Evolutionary conservation across 257 asterid genomes (phyloP).

Genomic region (Knoxia roxburghii): DNA sequence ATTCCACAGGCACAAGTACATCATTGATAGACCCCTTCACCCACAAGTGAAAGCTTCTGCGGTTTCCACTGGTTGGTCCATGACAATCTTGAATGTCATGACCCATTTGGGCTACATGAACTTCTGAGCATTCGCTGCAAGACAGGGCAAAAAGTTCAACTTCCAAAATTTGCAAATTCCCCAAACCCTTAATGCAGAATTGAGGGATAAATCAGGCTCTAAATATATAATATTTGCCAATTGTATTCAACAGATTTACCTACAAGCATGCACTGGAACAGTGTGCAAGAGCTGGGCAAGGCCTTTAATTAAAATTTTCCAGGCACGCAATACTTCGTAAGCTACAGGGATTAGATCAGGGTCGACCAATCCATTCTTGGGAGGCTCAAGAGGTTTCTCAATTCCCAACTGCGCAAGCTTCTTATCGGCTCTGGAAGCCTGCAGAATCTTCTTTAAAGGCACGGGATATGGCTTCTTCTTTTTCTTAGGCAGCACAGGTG

Average conservation of each 20-base stretch:
- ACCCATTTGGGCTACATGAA: conserved; percentile 65
- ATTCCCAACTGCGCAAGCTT: conserved; percentile 80
- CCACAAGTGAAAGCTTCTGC: conserved; percentile 76
- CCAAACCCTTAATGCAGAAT: neutral
- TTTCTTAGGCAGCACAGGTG: conserved; percentile 59
- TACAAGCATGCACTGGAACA: conserved; percentile 82
- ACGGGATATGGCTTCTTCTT: conserved; percentile 88
- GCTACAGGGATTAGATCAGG: conserved; percentile 71
- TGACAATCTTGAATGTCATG: conserved; percentile 70
- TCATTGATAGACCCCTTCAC: conserved; percentile 78
- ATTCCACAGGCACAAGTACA: conserved; percentile 71
- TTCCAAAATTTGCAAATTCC: conserved; percentile 9
- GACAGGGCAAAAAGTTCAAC: conserved; percentile 14
- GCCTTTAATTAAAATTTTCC: conserved; percentile 79
- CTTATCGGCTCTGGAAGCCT: conserved; percentile 73
- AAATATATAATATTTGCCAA: conserved; percentile 1
- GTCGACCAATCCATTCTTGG: conserved; percentile 68
- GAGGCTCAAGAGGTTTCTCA: conserved; percentile 87
- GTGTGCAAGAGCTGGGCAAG: conserved; percentile 61
- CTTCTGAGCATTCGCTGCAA: conserved; percentile 82
- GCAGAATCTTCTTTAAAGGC: conserved; percentile 67
- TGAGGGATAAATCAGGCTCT: neutral
- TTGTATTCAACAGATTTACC: conserved; percentile 41
- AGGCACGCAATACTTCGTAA: conserved; percentile 61
- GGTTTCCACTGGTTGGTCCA: conserved; percentile 57